Evolutionary conservation across 2,329 filamentous ascomycete species (phyloP), one percentile per base, ranked within the genome.

Genomic region (Trichoderma sp.): DNA sequence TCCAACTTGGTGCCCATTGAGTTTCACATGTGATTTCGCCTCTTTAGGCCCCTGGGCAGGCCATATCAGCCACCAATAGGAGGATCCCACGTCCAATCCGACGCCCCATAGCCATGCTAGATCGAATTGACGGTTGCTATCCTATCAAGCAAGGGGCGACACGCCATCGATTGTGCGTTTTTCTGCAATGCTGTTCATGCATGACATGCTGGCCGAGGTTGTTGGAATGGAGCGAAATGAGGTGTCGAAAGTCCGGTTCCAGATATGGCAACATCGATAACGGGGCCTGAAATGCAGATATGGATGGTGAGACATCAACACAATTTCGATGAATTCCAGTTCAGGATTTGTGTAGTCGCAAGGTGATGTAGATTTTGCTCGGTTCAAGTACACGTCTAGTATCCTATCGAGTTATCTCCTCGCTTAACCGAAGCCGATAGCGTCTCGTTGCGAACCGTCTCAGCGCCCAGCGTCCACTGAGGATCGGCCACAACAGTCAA

Each of bases 11-110:
- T 64, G 69, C 69, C 69, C 56, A 24, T 72, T 16, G 60, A 65
- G 71, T 73, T 73, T 73, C 71, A 73, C 71, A 73, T 73, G 71
- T 73, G 71, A 73, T 73, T 56, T 24, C 33, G 41, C 12, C 59
- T 24, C 16, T 56, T 53, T 38, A 56, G 41, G 60, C 41, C 41
- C 66, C 60, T 45, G 53, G 60, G 6, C 45, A 4, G 14, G 27
- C 56, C n/a, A 64, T 73, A 73, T 73, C 71, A 50, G 27, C 60
- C 60, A 65, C 71, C 71, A 73, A 73, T 73, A 12, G 62, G 71
- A 73, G 29, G 41, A 65, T 65, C 59, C 60, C 71, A 73, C 71
- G 71, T 73, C 71, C 71, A 73, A 29, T 73, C 11, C 71, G 38
- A 64, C 41, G 31, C 71, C 45, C 71, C 71, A 56, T 73, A 38